phyloP scores from a whole-genome alignment of 495 filamentous ascomycete species.

The Paragyromitra xinjiangensis region DNA sequence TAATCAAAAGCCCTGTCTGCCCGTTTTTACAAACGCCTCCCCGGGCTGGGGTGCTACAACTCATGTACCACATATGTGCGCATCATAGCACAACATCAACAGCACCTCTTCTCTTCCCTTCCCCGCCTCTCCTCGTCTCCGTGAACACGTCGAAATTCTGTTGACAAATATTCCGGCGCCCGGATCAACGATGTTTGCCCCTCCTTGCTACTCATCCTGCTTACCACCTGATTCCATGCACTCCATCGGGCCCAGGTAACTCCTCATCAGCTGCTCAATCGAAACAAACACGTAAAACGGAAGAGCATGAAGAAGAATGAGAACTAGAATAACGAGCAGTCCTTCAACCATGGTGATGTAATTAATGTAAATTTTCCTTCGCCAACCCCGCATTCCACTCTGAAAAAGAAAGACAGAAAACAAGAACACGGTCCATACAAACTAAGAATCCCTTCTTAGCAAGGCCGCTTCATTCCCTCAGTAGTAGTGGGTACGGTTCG shows the following conservation, averaged over 20 bases:
- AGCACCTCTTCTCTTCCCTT: conserved; percentile 30
- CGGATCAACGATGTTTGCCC: conserved; percentile 34
- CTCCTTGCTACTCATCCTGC: conserved; percentile 30
- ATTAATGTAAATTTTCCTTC: conserved; percentile 38
- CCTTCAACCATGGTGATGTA: conserved; percentile 37
- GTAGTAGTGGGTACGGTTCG: conserved; percentile 7
- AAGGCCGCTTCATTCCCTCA: conserved; percentile 10
- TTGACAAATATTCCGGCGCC: conserved; percentile 39
- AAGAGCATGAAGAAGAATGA: conserved; percentile 10
- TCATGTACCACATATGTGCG: conserved; percentile 32
- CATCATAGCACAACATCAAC: conserved; percentile 36
- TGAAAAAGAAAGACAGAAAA: conserved; percentile 32
- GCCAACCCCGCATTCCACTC: conserved; percentile 41
- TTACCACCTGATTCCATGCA: conserved; percentile 38
- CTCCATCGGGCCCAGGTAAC: conserved; percentile 34
- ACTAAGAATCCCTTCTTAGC: conserved; percentile 26
- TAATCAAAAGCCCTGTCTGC: conserved; percentile 39
- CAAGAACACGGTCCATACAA: conserved; percentile 29
- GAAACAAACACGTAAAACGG: conserved; percentile 35
- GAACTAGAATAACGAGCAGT: conserved; percentile 28
- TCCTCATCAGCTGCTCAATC: conserved; percentile 41
- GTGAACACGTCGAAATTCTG: conserved; percentile 37
- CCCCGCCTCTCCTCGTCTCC: conserved; percentile 42
- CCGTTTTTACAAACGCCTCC: conserved; percentile 37
- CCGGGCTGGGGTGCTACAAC: conserved; percentile 12